Percentiles rank a stretch among this genome's conserved stretches.
These are phyloP conservation scores for Pythium dissimile DNA, from an alignment of 352 stramenopile genomes.

Conservation along the genomic window DNA sequence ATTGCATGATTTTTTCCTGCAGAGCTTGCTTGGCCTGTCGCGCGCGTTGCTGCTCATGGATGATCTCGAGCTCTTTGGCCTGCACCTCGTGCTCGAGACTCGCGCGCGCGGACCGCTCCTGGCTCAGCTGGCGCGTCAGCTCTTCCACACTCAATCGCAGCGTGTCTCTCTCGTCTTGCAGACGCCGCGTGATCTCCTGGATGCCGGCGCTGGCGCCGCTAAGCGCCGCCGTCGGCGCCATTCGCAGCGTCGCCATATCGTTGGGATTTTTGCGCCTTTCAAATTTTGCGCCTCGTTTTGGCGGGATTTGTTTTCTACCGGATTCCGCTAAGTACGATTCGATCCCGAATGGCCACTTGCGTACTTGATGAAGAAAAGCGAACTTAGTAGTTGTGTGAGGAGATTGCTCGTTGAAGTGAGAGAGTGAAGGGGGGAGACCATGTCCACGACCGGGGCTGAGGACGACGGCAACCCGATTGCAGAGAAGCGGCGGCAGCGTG, in stretches of 20 bases:
- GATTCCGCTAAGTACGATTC: neutral
- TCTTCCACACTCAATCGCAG: constrained; percentile 48
- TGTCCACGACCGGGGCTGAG: neutral
- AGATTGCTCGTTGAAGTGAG: constrained; percentile 14
- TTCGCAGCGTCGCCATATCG: neutral
- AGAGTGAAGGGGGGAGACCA: neutral
- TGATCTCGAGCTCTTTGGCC: constrained; percentile 61
- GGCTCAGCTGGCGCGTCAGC: constrained; percentile 36
- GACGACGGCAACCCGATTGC: neutral
- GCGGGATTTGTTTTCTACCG: neutral
- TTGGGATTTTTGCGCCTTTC: too few relatives aligned
- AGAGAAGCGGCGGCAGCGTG: constrained; percentile 27
- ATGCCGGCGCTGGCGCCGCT: constrained; percentile 18
- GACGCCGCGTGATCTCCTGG: constrained; percentile 50
- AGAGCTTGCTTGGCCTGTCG: constrained; percentile 46
- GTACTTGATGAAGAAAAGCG: too few relatives aligned
- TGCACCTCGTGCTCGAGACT: constrained; percentile 60
- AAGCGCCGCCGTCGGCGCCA: neutral
- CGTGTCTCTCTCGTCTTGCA: constrained; percentile 62
- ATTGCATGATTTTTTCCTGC: constrained; percentile 37
- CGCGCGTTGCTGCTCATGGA: constrained; percentile 60
- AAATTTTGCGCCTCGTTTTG: neutral
- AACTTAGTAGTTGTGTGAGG: too few relatives aligned
- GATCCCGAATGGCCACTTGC: too few relatives aligned
- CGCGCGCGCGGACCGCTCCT: constrained; percentile 32